These are phyloP conservation scores for Suhomyces bribrorum DNA, from an alignment of 1,139 yeast species.

Conservation along the genomic window DNA sequence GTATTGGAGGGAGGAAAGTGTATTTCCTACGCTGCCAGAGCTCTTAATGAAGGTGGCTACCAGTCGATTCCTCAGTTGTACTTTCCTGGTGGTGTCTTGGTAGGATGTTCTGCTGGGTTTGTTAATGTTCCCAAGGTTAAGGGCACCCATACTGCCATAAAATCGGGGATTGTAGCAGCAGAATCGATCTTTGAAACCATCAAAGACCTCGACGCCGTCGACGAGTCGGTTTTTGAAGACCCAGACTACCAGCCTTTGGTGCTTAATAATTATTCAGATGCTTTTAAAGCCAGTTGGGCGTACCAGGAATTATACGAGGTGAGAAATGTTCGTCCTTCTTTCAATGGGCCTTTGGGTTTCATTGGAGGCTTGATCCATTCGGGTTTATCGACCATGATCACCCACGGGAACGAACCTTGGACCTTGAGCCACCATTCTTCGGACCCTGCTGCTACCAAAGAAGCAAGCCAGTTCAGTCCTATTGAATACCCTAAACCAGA, in stretches of 20 bases:
- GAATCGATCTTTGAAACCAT: slow-evolving; percentile 70
- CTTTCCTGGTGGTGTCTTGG: slow-evolving; percentile 94
- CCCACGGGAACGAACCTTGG: slow-evolving; percentile 84
- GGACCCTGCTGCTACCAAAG: slow-evolving; percentile 70
- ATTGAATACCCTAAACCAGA: slow-evolving; percentile 95
- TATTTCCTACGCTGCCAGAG: slow-evolving; percentile 91
- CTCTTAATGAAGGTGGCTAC: slow-evolving; percentile 92
- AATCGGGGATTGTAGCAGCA: slow-evolving; percentile 92
- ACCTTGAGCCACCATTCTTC: slow-evolving; percentile 71
- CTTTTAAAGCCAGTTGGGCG: slow-evolving; percentile 79
- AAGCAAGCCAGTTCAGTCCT: slow-evolving; percentile 64
- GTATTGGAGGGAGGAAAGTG: slow-evolving; percentile 88
- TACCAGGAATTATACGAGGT: slow-evolving; percentile 77
- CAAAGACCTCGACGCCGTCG: slow-evolving; percentile 49
- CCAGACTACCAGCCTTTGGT: slow-evolving; percentile 46
- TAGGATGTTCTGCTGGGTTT: slow-evolving; percentile 95
- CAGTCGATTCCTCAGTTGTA: slow-evolving; percentile 87
- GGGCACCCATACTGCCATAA: slow-evolving; percentile 98
- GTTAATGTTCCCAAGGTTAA: slow-evolving; percentile 95
- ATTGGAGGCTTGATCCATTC: slow-evolving; percentile 82
- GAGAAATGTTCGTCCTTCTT: slow-evolving; percentile 90
- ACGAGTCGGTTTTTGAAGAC: slow-evolving; percentile 44
- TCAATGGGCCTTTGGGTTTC: slow-evolving; percentile 68
- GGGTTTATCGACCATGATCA: slow-evolving; percentile 77
- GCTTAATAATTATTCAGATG: slow-evolving; percentile 58